Evolutionary conservation across 1,139 yeast genomes (phyloP), one percentile per base, ranked within the genome.

Genomic region (Yamadazyma diospyri): DNA sequence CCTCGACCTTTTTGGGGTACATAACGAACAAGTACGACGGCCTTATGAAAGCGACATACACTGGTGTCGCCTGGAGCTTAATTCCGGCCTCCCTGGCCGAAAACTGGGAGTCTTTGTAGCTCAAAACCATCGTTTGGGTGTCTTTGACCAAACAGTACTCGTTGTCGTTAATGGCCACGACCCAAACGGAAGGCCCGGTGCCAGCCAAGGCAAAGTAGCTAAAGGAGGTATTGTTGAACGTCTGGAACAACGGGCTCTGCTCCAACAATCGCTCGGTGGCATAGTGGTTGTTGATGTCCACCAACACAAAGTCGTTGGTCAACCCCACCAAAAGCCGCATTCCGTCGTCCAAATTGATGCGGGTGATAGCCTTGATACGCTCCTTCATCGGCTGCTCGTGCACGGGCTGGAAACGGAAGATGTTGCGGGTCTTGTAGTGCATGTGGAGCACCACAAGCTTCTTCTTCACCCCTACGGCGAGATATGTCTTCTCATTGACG

Each of bases 21-120:
- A 67, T 47, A 1, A 62, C 43, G n/a, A 76, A 41, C 10, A 76
- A 40, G 42, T 76, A 78, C 1, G 59, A 47, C 1, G 84, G 83
- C 26, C 56, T 48, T 30, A 74, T 51, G 27, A 55, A 58, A 7
- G 59, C 46, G 3, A 69, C 53, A 23, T 43, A 50, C 47, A 41
- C 3, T 72, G 75, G 68, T 9, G 57, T 44, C 2, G 55, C 41
- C 3, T 47, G 34, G 35, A 69, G 48, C 27, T 55, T 55, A 1
- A 59, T 46, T 6, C 46, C 50, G 11, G 60, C 50, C 5, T 50
- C 48, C 4, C 35, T 34, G 11, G 59, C 46, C 3, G 35, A 26
- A 4, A 26, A 34, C 10, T 23, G 18, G 2, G 27, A 23, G 2
- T 41, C 41, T 1, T 43, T 33, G 14, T 42, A 37, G 9, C 39